Evolutionary conservation across 2,329 filamentous ascomycete species (phyloP), one percentile per base, ranked within the genome.

Genomic region (Fusarium chuoi): DNA sequence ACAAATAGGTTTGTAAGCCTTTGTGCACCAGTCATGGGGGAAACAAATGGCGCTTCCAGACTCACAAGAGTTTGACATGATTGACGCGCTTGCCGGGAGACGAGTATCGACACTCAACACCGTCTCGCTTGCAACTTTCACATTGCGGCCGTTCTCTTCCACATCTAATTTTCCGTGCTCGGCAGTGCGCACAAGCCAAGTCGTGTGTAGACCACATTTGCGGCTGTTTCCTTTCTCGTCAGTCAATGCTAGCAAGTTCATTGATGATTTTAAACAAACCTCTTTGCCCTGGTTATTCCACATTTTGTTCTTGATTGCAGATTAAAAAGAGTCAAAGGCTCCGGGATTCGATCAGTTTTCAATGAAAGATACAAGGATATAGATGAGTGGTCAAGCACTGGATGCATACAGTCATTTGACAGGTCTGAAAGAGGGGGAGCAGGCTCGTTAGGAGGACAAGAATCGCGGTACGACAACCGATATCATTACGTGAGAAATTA

Each of bases 131-230:
- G 57, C 77, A 78, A 45, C 77, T 78, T 67, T 78, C 77, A 55
- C 77, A 78, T 24, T 78, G 77, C 26, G 77, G 77, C 18, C 77
- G 75, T 45, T 78, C 77, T 45, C 77, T 71, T 9, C 77, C 77
- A 38, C 77, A 78, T 33, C 77, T 71, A 26, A 78, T 78, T 65
- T 78, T 78, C 33, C 77, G 69, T 41, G 77, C 71, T 49, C 77
- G 75, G 28, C 77, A 78, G 58, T 78, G 77, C 15, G 77, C 77
- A 62, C 77, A 78, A 57, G 77, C 77, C 28, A 78, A 57, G 55
- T 78, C 77, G 44, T 78, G 77, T 17, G 77, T 78, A 18, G 77
- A 78, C 77, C 77, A 78, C 75, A 78, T 78, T 51, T 78, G 77
- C 36, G 71, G 60, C 49, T 78, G 70, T 61, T 76, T 44, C 36